Percentiles rank a stretch among this genome's conserved stretches.
Evolutionary conservation across 176 grass and related monocot genomes (phyloP).

Genomic region (Lolium multiflorum): DNA sequence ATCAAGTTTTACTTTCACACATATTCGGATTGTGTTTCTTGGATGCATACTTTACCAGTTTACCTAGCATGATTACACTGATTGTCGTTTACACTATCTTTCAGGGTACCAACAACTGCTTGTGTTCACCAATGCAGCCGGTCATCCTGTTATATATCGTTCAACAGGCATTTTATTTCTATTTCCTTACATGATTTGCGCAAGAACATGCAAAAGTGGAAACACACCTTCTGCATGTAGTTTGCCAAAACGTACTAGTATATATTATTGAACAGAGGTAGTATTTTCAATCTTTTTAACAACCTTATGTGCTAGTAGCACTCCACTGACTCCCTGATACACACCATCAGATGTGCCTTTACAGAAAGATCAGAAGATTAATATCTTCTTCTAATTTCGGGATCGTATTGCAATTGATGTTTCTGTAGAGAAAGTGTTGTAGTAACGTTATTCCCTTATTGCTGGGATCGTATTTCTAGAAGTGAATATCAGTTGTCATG

Average conservation of each 20-base stretch:
- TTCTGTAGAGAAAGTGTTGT: no score
- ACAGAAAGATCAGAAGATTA: no score
- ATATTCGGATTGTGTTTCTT: slow-evolving; percentile 26
- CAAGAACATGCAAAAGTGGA: neutral
- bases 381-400: no score
- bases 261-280: neutral
- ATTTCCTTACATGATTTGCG: slow-evolving; percentile 19
- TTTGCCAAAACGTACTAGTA: no score
- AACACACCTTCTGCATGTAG: neutral
- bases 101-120: slow-evolving; percentile 82
- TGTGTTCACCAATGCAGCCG: slow-evolving; percentile 86
- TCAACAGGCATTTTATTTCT: slow-evolving; percentile 73
- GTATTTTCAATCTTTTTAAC: no score
- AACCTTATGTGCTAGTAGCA: no score
- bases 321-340: no score
- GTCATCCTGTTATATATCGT: slow-evolving; percentile 80
- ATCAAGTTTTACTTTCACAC: slow-evolving; percentile 64
- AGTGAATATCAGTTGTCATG: no score
- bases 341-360: no score
- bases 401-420: no score
- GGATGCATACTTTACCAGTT: slow-evolving; percentile 34
- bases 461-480: no score
- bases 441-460: no score
- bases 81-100: slow-evolving; percentile 39
- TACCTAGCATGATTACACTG: neutral